Base-by-base conservation (phyloP, 768 basidiomycete species). In the Asterophora lycoperdoides region DNA sequence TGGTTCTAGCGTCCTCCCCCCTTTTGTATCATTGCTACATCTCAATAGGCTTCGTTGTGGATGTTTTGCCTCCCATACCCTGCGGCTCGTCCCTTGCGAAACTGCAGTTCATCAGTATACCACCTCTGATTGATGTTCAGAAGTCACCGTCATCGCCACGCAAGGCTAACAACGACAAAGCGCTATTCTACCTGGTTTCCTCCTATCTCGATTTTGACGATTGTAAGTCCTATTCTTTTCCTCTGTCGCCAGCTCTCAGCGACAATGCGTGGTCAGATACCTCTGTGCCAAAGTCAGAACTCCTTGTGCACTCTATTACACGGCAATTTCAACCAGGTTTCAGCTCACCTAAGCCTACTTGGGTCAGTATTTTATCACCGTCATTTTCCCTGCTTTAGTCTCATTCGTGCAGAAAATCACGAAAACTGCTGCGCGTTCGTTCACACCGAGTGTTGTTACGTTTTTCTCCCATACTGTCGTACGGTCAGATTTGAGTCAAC, bases 151-250 rank as follows among this genome's bases (percentile, higher is more conserved):
- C 39, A 35, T 59, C 55, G 13, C 57, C 53, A 29, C 51, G 44
- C 49, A 46, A 52, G 54, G 30, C 35, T 54, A 48, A 49, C 48
- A 50, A 51, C 15, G 70, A 61, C 47, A 66, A 41, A 18, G 66
- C 56, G 18, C 67, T 50, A 34, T 62, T 80, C 8, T 79, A 76
- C 55, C 62, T 89, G 5, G 70, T 75, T 8, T 71, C 74, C 17
- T 76, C 70, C 42, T 79, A 73, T 51, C 62, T 84, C n/a, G 76
- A 86, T 49, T 80, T 83, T 41, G 75, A 73, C 40, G 75, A 83
- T 51, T 83, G 86, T 87, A 62, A 53, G 78, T 53, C 32, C 46
- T 29, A 13, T 13, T 13, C 13, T 38, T 20, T 20, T 40, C 48
- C 15, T 46, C 5, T 1, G 42, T 5, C 19, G n/a, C 29, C 9